Evolutionary conservation across 192 early-diverging fungal species (phyloP).

Genomic region (Coemansia sp.): DNA sequence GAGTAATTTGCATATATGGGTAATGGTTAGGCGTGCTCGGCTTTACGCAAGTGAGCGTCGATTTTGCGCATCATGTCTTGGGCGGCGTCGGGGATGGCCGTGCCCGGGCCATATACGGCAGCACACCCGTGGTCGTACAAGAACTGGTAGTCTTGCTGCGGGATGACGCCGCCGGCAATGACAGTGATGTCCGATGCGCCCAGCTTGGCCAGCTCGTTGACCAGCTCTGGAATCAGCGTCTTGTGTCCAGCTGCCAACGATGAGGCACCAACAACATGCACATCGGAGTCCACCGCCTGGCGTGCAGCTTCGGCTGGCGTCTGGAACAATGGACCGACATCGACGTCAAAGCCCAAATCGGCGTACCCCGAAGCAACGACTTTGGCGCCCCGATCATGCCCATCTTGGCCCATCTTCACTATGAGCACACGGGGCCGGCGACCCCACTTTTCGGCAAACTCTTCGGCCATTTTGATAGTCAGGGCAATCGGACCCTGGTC

Average conservation of each 20-base stretch:
- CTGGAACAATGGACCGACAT: constrained; percentile 85
- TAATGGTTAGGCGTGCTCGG: background rate
- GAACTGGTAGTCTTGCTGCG: constrained; percentile 84
- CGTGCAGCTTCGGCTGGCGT: constrained; percentile 86
- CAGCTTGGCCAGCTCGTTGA: constrained; percentile 73
- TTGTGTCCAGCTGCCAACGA: constrained; percentile 90
- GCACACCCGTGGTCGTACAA: constrained; percentile 77
- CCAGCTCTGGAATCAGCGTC: constrained; percentile 77
- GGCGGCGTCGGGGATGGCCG: constrained; percentile 79
- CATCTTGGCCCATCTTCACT: constrained; percentile 93
- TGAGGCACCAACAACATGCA: constrained; percentile 83
- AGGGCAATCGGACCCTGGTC: constrained; percentile 59
- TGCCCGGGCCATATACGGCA: constrained; percentile 86
- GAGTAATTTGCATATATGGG: no score
- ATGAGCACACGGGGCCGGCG: constrained; percentile 86
- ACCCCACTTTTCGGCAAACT: constrained; percentile 70
- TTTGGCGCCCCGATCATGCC: constrained; percentile 92
- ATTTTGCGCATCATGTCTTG: constrained; percentile 78
- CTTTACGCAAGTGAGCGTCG: constrained; percentile 36
- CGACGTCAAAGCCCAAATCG: constrained; percentile 89
- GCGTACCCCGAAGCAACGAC: constrained; percentile 88
- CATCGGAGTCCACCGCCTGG: constrained; percentile 87
- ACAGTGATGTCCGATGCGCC: constrained; percentile 74
- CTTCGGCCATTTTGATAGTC: constrained; percentile 64
- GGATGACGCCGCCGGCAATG: constrained; percentile 85